Conservation (phyloP, 495 filamentous ascomycete species). For the Neurospora discreta region DNA sequence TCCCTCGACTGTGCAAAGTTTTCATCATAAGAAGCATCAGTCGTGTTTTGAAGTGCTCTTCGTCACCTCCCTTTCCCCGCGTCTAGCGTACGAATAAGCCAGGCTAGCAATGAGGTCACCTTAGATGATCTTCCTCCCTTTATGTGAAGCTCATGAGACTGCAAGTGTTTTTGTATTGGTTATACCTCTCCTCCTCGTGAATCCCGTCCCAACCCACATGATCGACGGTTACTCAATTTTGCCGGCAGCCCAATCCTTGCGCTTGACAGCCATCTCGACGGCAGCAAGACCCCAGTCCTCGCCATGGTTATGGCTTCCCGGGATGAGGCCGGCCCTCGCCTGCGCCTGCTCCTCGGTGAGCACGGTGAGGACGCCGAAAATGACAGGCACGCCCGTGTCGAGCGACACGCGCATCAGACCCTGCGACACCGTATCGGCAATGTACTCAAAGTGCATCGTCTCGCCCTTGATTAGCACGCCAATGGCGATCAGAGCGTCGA, state of each 20-base stretch:
- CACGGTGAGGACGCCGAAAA: conserved; percentile 88
- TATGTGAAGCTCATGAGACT: not conserved
- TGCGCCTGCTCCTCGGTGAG: conserved; percentile 78
- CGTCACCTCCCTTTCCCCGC: not conserved
- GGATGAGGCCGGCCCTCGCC: conserved; percentile 67
- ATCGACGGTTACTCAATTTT: conserved; percentile 33
- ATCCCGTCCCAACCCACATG: not conserved
- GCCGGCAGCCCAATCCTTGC: conserved; percentile 56
- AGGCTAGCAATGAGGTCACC: not conserved
- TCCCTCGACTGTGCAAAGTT: not conserved
- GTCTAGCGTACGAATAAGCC: not conserved
- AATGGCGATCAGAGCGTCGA: conserved; percentile 90
- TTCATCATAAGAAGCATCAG: not conserved
- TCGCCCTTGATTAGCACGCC: conserved; percentile 96
- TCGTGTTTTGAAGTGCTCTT: not conserved
- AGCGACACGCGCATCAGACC: conserved; percentile 91
- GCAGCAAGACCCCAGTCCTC: conserved; percentile 78
- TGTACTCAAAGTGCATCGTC: conserved; percentile 98
- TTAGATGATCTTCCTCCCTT: not conserved
- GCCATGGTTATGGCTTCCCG: conserved; percentile 65
- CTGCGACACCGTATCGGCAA: conserved; percentile 78
- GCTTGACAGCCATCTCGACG: conserved; percentile 63
- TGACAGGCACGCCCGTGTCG: conserved; percentile 75
- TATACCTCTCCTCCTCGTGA: not conserved
- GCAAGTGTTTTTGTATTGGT: not conserved